phyloP scores from a whole-genome alignment of 768 basidiomycete species.

The Flagelloscypha sp. region DNA sequence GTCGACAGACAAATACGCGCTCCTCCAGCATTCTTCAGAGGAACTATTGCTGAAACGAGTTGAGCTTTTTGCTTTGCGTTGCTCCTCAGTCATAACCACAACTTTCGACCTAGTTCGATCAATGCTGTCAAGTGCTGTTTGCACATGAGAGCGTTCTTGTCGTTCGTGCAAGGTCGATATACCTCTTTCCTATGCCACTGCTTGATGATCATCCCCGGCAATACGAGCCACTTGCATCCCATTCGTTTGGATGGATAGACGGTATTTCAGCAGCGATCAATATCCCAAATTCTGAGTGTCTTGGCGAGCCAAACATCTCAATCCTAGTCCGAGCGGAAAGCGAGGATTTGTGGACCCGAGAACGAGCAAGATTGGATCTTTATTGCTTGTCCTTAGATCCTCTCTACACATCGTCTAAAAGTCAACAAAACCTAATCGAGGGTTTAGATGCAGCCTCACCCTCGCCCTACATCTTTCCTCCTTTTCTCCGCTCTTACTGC shows the following conservation, averaged over 20 bases:
- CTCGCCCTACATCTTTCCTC: constrained; percentile 41
- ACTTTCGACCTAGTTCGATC: constrained; percentile 30
- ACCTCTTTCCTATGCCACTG: constrained; percentile 43
- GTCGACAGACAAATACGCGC: constrained; percentile 36
- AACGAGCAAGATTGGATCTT: constrained; percentile 41
- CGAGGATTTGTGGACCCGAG: constrained; percentile 52
- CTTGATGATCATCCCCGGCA: constrained; percentile 21
- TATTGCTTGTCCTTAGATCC: constrained; percentile 38
- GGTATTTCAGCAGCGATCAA: constrained; percentile 34
- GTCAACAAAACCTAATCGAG: background rate
- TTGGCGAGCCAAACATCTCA: no score
- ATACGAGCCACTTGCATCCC: constrained; percentile 30
- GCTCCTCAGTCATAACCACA: background rate
- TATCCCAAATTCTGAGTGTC: constrained; percentile 10
- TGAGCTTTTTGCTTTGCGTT: constrained; percentile 10
- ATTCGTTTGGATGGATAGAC: constrained; percentile 66
- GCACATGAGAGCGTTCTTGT: constrained; percentile 41
- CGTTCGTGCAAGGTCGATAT: constrained; percentile 49
- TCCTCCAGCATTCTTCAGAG: constrained; percentile 31
- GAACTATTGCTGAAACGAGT: constrained; percentile 23
- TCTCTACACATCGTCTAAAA: constrained; percentile 10
- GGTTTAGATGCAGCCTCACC: constrained; percentile 2
- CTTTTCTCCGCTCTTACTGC: constrained; percentile 27
- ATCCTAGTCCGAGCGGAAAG: constrained; percentile 52
- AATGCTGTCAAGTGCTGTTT: constrained; percentile 46